Conservation (phyloP, 2,329 filamentous ascomycete species). For the Fusarium aywerte region DNA sequence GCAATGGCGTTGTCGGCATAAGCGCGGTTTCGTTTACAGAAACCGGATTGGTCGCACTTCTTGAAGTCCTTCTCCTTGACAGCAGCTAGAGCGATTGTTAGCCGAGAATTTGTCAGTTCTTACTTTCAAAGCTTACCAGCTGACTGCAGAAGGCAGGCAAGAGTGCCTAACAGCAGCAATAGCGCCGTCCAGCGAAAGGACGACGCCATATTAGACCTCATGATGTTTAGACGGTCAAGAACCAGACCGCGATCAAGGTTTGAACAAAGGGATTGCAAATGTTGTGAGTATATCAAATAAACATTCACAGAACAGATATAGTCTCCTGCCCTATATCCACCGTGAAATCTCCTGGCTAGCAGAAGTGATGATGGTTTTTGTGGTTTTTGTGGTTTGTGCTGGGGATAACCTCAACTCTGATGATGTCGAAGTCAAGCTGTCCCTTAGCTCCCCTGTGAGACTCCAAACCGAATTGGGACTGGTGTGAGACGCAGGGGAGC, state of each 20-base stretch:
- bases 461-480: constrained; percentile 44
- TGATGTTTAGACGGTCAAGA: constrained; percentile 49
- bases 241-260: constrained; percentile 15
- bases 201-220: constrained; percentile 63
- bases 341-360: constrained; percentile 10
- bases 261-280: constrained; percentile 9
- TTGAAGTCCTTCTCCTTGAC: constrained; percentile 99
- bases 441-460: constrained; percentile 35
- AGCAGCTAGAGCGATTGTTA: constrained; percentile 63
- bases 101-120: neutral
- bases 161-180: constrained; percentile 66
- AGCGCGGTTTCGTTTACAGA: constrained; percentile 93
- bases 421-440: constrained; percentile 48
- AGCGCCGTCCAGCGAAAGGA: constrained; percentile 73
- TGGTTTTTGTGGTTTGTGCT: constrained; percentile 28
- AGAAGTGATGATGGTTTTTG: constrained; percentile 14
- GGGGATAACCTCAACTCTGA: constrained; percentile 40
- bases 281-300: constrained; percentile 2
- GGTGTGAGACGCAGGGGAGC: constrained; percentile 39
- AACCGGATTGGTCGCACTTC: constrained; percentile 93
- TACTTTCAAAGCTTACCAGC: constrained; percentile 63
- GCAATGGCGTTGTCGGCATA: constrained; percentile 82
- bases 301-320: constrained; percentile 6
- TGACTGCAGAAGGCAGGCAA: constrained; percentile 71
- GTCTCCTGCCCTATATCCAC: constrained; percentile 15